phyloP scores from a whole-genome alignment of 805 yeast species.

The Saccharomycopsis sp. region DNA sequence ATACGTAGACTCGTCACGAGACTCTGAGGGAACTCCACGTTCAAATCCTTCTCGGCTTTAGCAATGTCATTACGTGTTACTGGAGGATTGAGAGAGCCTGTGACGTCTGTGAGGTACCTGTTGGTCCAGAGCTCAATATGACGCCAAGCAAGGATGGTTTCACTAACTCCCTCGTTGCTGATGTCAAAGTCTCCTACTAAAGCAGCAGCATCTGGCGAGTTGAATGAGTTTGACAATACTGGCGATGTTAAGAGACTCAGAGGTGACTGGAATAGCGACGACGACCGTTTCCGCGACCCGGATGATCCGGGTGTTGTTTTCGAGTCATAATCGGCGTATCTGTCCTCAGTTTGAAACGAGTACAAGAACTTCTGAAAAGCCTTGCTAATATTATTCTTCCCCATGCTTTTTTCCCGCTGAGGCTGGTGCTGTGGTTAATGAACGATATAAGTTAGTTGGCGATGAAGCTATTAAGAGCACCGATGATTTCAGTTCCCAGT shows the following conservation, averaged over 20 bases:
- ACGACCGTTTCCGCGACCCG: constrained; percentile 18
- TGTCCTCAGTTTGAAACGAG: constrained; percentile 58
- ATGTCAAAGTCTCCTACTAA: constrained; percentile 24
- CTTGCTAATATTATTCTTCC: constrained; percentile 24
- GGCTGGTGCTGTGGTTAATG: no score
- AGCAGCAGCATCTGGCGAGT: constrained; percentile 28
- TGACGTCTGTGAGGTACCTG: constrained; percentile 72
- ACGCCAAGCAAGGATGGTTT: constrained; percentile 76
- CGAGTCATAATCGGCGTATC: constrained; percentile 61
- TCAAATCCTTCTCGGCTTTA: constrained; percentile 79
- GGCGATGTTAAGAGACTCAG: constrained; percentile 17
- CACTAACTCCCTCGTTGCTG: constrained; percentile 47
- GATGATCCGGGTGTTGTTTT: constrained; percentile 23
- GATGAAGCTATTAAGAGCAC: no score
- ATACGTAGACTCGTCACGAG: constrained; percentile 71
- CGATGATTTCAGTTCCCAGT: no score
- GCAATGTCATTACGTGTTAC: constrained; percentile 75
- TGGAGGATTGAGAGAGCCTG: constrained; percentile 68
- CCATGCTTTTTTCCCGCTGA: neutral
- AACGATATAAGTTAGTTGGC: no score
- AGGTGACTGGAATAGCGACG: constrained; percentile 14
- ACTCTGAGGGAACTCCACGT: constrained; percentile 67
- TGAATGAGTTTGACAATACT: constrained; percentile 22
- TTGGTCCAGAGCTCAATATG: constrained; percentile 82
- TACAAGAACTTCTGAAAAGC: constrained; percentile 54